Evolutionary conservation across 805 yeast genomes (phyloP).

Genomic region (Barnettozyma botsteinii): DNA sequence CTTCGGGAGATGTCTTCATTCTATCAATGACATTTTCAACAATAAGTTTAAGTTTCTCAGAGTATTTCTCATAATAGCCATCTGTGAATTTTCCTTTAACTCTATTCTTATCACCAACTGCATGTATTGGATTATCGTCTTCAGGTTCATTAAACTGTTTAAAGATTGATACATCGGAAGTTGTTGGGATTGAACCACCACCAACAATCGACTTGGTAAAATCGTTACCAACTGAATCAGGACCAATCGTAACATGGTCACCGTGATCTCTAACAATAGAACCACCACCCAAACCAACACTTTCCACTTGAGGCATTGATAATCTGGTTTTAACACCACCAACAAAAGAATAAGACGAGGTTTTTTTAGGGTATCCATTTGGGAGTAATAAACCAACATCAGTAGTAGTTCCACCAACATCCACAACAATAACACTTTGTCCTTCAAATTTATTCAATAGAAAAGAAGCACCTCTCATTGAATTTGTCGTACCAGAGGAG

Average conservation of each 20-base stretch:
- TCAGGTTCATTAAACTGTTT: constrained; percentile 11
- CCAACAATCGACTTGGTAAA: constrained; percentile 32
- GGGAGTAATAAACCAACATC: constrained; percentile 42
- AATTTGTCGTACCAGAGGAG: constrained; percentile 46
- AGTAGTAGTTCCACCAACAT: constrained; percentile 48
- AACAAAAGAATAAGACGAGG: constrained; percentile 37
- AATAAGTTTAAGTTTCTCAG: constrained; percentile 4
- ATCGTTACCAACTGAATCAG: constrained; percentile 43
- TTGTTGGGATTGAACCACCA: constrained; percentile 37
- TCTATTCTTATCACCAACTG: constrained; percentile 8
- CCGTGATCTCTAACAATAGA: constrained; percentile 35
- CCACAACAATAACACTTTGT: constrained; percentile 34
- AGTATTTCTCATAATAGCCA: constrained; percentile 18
- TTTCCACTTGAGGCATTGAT: constrained; percentile 46
- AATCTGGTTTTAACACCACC: constrained; percentile 46
- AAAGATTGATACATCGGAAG: constrained; percentile 31
- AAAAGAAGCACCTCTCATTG: constrained; percentile 45
- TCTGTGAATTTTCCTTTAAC: constrained; percentile 21
- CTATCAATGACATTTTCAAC: constrained; percentile 36
- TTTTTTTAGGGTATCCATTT: constrained; percentile 42
- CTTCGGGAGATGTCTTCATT: constrained; percentile 41
- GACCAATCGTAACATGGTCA: constrained; percentile 34
- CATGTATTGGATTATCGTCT: constrained; percentile 12
- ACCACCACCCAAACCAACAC: constrained; percentile 48
- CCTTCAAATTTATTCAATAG: constrained; percentile 29